phyloP scores from a whole-genome alignment of 805 yeast genomes.

The Myxozyma neglecta region DNA sequence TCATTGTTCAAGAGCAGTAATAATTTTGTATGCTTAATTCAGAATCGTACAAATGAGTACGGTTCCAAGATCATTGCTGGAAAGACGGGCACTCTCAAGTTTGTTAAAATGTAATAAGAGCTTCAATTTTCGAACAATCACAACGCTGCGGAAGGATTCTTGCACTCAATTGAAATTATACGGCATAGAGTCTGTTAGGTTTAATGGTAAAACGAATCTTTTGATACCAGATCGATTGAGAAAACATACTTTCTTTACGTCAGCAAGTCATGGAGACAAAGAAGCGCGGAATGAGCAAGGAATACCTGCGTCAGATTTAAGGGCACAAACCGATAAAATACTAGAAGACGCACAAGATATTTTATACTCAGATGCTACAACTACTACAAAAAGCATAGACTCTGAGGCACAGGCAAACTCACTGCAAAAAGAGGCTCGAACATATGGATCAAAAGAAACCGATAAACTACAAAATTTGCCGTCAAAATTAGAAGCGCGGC shows the following conservation, averaged over 20 bases:
- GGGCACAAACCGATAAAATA: not conserved
- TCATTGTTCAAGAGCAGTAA: too few relatives aligned
- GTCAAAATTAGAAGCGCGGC: constrained; percentile 35
- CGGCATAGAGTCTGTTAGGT: too few relatives aligned
- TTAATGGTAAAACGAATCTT: too few relatives aligned
- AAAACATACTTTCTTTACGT: not conserved
- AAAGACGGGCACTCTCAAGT: not conserved
- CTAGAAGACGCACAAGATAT: not conserved
- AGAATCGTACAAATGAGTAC: not conserved
- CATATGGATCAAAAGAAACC: constrained; percentile 1
- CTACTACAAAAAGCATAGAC: not conserved
- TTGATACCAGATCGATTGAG: too few relatives aligned
- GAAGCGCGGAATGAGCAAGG: not conserved
- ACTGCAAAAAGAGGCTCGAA: not conserved
- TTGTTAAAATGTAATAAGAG: too few relatives aligned
- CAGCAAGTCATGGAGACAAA: not conserved
- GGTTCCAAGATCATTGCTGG: not conserved
- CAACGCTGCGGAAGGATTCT: too few relatives aligned
- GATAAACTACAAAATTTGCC: constrained; percentile 32
- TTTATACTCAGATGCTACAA: not conserved
- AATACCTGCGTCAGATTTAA: not conserved
- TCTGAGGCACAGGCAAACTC: not conserved
- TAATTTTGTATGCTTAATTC: not conserved
- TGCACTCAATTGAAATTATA: too few relatives aligned
- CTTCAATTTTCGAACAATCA: too few relatives aligned